Conservation (phyloP, 2,329 filamentous ascomycete genomes). For the Aquanectria penicillioides region DNA sequence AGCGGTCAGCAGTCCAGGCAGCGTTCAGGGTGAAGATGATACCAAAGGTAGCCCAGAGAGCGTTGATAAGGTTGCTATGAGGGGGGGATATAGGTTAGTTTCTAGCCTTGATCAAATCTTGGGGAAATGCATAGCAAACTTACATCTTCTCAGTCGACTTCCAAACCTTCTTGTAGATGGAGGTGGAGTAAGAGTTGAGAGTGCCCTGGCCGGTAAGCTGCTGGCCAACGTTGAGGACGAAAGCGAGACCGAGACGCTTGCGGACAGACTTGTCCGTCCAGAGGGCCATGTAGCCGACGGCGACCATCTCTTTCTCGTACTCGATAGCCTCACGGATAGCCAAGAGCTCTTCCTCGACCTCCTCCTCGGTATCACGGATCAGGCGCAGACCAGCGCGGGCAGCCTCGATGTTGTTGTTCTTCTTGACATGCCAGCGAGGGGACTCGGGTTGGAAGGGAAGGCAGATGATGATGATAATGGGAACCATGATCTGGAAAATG, state of each 20-base stretch:
- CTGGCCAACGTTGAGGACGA: slow-evolving; percentile 75
- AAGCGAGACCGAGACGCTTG: slow-evolving; percentile 72
- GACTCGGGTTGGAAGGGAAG: slow-evolving; percentile 75
- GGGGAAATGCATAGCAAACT: background rate
- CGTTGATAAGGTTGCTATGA: slow-evolving; percentile 72
- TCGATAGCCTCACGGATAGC: slow-evolving; percentile 74
- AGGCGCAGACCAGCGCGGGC: slow-evolving; percentile 66
- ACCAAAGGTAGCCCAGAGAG: slow-evolving; percentile 76
- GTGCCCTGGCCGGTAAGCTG: slow-evolving; percentile 79
- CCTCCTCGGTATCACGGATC: slow-evolving; percentile 71
- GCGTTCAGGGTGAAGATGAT: slow-evolving; percentile 80
- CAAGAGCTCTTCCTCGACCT: slow-evolving; percentile 73
- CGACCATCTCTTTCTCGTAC: slow-evolving; percentile 77
- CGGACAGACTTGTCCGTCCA: slow-evolving; percentile 77
- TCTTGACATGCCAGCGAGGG: slow-evolving; percentile 75
- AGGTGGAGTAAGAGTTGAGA: slow-evolving; percentile 77
- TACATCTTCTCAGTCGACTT: slow-evolving; percentile 63
- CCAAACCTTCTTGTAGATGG: slow-evolving; percentile 79
- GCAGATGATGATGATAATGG: slow-evolving; percentile 67
- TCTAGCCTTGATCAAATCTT: background rate
- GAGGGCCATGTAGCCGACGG: slow-evolving; percentile 69
- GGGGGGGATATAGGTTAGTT: background rate
- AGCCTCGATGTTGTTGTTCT: slow-evolving; percentile 67
- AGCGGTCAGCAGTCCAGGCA: slow-evolving; percentile 77
- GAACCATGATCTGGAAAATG: slow-evolving; percentile 77